A percentile compares a stretch with the other conserved stretches of the same genome.
These are phyloP conservation scores for Bertia moriformis DNA, from an alignment of 2,329 filamentous ascomycete species.

Conservation along the genomic window DNA sequence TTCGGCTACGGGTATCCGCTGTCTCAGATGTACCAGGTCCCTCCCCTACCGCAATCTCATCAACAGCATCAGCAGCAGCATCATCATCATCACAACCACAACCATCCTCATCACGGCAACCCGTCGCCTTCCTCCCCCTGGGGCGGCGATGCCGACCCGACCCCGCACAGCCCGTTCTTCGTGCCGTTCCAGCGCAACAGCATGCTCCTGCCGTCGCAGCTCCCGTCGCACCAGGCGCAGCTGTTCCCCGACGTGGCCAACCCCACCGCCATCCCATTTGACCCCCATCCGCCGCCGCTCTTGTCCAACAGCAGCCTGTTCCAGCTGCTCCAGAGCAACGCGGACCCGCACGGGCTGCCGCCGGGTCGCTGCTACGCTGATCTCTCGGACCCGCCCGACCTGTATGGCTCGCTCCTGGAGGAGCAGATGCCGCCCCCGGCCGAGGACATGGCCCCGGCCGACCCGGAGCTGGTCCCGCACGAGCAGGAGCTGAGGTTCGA, in stretches of 20 bases:
- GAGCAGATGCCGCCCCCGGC: slow-evolving; percentile 61
- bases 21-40: slow-evolving; percentile 35
- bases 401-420: slow-evolving; percentile 62
- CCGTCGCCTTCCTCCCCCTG: neutral
- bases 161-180: slow-evolving; percentile 39
- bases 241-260: slow-evolving; percentile 27
- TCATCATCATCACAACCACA: slow-evolving; percentile 11
- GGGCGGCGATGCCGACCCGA: slow-evolving; percentile 30
- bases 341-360: slow-evolving; percentile 50
- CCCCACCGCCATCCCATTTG: too few relatives aligned
- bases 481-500: slow-evolving; percentile 69
- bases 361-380: slow-evolving; percentile 55
- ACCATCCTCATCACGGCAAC: slow-evolving; percentile 26
- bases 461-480: slow-evolving; percentile 62
- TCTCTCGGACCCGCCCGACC: slow-evolving; percentile 60
- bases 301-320: slow-evolving; percentile 63
- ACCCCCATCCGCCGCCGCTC: slow-evolving; percentile 43
- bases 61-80: slow-evolving; percentile 5
- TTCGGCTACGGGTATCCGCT: slow-evolving; percentile 42
- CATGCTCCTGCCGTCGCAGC: slow-evolving; percentile 39
- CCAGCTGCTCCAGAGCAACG: slow-evolving; percentile 62
- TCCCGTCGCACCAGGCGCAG: slow-evolving; percentile 29
- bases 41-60: slow-evolving; percentile 21
- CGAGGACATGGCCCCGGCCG: slow-evolving; percentile 67
- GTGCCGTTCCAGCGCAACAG: slow-evolving; percentile 32